Conservation (phyloP, 495 filamentous ascomycete species). For the Hypoxylon lenormandii region DNA sequence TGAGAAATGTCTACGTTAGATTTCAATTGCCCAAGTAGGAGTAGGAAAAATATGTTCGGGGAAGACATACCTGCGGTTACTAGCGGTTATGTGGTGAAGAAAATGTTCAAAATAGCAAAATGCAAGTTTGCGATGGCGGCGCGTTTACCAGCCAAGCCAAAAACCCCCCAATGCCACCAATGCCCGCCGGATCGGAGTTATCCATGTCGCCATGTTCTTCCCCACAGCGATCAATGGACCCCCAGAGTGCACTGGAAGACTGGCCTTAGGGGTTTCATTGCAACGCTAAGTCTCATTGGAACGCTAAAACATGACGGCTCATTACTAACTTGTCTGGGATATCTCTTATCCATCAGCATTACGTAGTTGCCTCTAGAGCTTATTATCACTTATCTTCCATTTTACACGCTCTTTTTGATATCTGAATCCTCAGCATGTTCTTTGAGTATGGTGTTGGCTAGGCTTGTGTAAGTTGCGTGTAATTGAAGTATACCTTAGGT, state of each 20-base stretch:
- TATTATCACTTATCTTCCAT: no score
- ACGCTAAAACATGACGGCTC: no score
- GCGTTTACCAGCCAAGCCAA: neutral
- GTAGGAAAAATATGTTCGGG: slow-evolving; percentile 12
- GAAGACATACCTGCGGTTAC: slow-evolving; percentile 39
- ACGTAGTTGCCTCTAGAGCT: neutral
- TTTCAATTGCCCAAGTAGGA: slow-evolving; percentile 19
- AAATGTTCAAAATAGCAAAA: slow-evolving; percentile 24
- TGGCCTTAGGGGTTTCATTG: neutral
- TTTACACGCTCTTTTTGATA: no score
- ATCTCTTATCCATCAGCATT: slow-evolving; percentile 17
- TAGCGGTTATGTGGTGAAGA: slow-evolving; percentile 35
- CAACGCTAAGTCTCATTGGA: neutral
- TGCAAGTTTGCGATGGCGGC: slow-evolving; percentile 38
- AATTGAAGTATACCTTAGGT: no score
- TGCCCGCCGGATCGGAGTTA: slow-evolving; percentile 43
- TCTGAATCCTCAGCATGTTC: no score
- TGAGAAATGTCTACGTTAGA: neutral
- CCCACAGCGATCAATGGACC: slow-evolving; percentile 21
- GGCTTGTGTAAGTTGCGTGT: no score
- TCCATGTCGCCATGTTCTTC: neutral
- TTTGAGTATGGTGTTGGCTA: no score
- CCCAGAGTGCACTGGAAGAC: slow-evolving; percentile 13
- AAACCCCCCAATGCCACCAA: slow-evolving; percentile 2
- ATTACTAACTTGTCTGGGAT: neutral